Percentiles rank a stretch among this genome's conserved stretches.
Conservation (phyloP, 2,329 filamentous ascomycete genomes). For the Penicillium janthinellum region DNA sequence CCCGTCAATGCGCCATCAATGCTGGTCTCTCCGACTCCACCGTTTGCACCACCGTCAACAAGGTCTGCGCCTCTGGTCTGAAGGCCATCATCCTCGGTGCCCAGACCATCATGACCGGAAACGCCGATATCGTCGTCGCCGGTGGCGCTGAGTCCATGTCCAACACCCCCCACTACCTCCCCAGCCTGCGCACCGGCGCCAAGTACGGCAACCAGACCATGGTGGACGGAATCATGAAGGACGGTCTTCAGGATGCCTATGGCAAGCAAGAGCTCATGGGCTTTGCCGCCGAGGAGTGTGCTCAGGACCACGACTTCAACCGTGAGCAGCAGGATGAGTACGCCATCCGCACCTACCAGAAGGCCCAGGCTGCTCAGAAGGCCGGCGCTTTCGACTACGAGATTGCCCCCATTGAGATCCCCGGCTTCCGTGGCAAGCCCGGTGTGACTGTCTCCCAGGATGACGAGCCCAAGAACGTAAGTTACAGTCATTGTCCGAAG, state of each 20-base stretch:
- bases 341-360: constrained; percentile 92
- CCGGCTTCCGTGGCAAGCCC: constrained; percentile 88
- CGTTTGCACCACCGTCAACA: constrained; percentile 93
- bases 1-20: constrained; percentile 87
- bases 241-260: constrained; percentile 92
- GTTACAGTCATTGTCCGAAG: constrained; percentile 19
- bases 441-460: constrained; percentile 77
- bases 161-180: constrained; percentile 94
- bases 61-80: constrained; percentile 93
- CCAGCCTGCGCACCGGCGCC: constrained; percentile 78
- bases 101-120: constrained; percentile 97
- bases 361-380: constrained; percentile 82
- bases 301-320: constrained; percentile 75
- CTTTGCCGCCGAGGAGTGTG: constrained; percentile 87
- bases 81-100: constrained; percentile 94
- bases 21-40: constrained; percentile 80
- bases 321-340: constrained; percentile 92
- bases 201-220: constrained; percentile 93
- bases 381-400: constrained; percentile 79
- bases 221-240: constrained; percentile 89
- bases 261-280: constrained; percentile 96
- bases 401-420: constrained; percentile 86
- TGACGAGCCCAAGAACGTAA: constrained; percentile 90
- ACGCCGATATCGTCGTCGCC: constrained; percentile 87
- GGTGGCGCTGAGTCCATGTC: constrained; percentile 99